These are phyloP conservation scores for Lipomyces mesembrius DNA, from an alignment of 805 yeast genomes.

Conservation along the genomic window DNA sequence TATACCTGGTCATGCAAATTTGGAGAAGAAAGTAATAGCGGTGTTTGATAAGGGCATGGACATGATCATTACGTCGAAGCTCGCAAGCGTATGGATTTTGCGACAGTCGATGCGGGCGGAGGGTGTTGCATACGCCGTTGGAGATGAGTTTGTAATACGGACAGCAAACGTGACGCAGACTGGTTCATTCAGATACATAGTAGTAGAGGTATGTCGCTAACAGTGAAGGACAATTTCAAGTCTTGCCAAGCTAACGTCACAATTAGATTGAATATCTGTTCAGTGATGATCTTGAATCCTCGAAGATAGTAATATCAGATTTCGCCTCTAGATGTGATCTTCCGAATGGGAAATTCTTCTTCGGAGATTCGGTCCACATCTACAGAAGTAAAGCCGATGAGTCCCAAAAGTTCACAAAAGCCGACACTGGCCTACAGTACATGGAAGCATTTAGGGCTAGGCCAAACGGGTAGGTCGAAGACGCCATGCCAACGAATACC, in stretches of 20 bases:
- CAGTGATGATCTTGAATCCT: constrained; percentile 16
- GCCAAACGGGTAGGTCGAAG: constrained; percentile 10
- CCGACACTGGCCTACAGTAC: constrained; percentile 25
- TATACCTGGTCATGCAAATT: constrained; percentile 47
- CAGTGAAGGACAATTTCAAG: background rate
- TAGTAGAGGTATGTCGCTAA: constrained; percentile 24
- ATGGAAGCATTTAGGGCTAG: constrained; percentile 32
- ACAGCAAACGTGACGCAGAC: constrained; percentile 75
- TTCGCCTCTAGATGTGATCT: constrained; percentile 22
- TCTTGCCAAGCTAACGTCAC: background rate
- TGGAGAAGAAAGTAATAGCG: constrained; percentile 38
- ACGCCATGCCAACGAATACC: background rate
- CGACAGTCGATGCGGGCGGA: constrained; percentile 75
- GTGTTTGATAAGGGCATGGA: constrained; percentile 65
- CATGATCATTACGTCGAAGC: constrained; percentile 56
- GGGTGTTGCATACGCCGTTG: constrained; percentile 65
- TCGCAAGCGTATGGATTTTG: constrained; percentile 71
- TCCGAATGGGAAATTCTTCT: constrained; percentile 25
- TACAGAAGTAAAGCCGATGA: constrained; percentile 11
- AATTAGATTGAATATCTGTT: constrained; percentile 21
- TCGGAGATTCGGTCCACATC: constrained; percentile 21
- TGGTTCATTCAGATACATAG: constrained; percentile 60
- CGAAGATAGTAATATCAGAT: constrained; percentile 15
- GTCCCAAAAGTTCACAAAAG: constrained; percentile 13
- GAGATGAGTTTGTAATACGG: constrained; percentile 54